phyloP scores from a whole-genome alignment of 83 land plant genomes.

The Picea abies region DNA sequence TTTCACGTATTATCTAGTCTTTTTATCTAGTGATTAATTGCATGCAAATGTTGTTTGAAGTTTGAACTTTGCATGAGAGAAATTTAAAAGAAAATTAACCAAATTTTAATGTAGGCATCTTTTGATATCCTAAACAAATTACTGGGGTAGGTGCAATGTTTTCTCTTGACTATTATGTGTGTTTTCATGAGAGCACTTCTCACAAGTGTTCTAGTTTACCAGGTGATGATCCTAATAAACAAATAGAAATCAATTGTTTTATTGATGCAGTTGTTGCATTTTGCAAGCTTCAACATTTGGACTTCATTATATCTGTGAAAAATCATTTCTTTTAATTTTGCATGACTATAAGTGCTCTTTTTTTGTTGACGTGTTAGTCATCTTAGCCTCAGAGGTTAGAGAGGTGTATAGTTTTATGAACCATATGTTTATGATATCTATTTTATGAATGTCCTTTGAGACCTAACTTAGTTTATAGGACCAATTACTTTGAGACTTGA shows the following conservation, averaged over 20 bases:
- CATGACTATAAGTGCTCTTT: too few relatives aligned
- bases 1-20: too few relatives aligned
- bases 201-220: constrained; percentile 40
- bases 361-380: too few relatives aligned
- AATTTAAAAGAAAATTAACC: neutral
- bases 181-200: constrained; percentile 36
- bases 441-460: too few relatives aligned
- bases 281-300: constrained; percentile 91
- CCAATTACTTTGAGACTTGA: too few relatives aligned
- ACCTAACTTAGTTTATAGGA: too few relatives aligned
- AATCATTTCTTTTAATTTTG: neutral
- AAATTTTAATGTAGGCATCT: neutral
- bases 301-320: constrained; percentile 51
- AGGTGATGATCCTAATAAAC: constrained; percentile 39
- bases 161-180: constrained; percentile 75
- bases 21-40: too few relatives aligned
- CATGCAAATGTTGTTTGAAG: too few relatives aligned
- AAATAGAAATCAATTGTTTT: constrained; percentile 51
- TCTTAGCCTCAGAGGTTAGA: too few relatives aligned
- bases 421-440: too few relatives aligned
- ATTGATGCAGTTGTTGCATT: constrained; percentile 84
- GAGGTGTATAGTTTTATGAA: too few relatives aligned
- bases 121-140: constrained; percentile 20
- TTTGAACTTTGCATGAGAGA: too few relatives aligned
- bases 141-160: constrained; percentile 61